Base-by-base conservation (phyloP, 495 filamentous ascomycete species). In the Hyaloscypha bicolor region DNA sequence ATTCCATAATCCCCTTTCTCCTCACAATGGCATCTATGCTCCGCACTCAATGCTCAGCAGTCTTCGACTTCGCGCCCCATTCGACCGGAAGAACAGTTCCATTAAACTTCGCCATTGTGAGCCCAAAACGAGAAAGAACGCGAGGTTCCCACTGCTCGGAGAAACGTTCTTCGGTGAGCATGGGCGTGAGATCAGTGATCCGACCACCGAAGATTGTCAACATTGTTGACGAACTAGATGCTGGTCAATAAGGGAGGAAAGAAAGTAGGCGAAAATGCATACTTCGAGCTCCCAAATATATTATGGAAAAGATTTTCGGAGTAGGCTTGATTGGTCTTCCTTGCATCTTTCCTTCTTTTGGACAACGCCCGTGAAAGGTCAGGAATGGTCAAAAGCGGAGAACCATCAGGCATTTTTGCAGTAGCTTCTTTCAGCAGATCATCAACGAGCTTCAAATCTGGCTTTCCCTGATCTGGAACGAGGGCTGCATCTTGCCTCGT, bases 401-500 rank as follows among this genome's bases (percentile, higher is more conserved):
- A 37, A 12, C 66, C 66, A 33, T 63, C 60, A 21, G 59, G 12
- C 59, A 42, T 63, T 16, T 31, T 57, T 4, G 52, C 66, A 8
- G 48, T 63, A 9, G 59, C 59, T 42, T 58, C 59, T n/a, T 52
- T 31, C 55, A 68, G 37, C 22, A 68, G 29, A 4, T 58, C 35
- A 8, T 63, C n/a, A 6, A 68, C 66, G 16, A 68, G 60, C 35
- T 59, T 37, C 52, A 48, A 48, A 53, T 68, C 66, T 14, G 66
- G 66, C 30, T 63, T 68, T 21, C 55, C 33, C 31, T 68, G 66
- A 52, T 68, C 59, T 32, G 48, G 48, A 33, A 63, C 66, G n/a
- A 68, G 60, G 16, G 66, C 60, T 35, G 60, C 66, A 59, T 78
- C 77, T 16, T 72, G 66, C 21, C 77, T 68, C 11, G 76, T 77